Percentiles rank a stretch among this genome's conserved stretches.
These are phyloP conservation scores for Albugo candida DNA, from an alignment of 352 stramenopile genomes.

Conservation along the genomic window DNA sequence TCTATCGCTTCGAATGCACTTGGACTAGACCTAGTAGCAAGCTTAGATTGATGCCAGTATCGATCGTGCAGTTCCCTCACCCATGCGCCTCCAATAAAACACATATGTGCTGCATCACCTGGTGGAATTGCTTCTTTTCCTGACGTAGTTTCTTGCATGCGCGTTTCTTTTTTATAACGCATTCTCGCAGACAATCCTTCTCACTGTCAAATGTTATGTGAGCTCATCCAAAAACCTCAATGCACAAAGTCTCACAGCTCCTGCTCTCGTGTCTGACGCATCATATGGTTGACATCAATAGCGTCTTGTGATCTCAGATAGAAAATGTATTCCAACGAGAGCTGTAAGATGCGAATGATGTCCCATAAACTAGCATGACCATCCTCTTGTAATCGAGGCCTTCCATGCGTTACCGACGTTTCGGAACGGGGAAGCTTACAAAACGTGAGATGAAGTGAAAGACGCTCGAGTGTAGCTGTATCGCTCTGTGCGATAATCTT, in stretches of 20 bases:
- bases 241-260: slow-evolving; percentile 4
- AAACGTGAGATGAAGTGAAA: slow-evolving; percentile 54
- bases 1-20: slow-evolving; percentile 11
- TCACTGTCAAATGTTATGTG: not conserved
- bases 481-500: slow-evolving; percentile 32
- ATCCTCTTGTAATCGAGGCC: too few relatives aligned
- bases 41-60: too few relatives aligned
- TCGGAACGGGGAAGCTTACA: slow-evolving; percentile 19
- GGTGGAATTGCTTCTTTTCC: too few relatives aligned
- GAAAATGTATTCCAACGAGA: slow-evolving; percentile 60
- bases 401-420: slow-evolving; percentile 1
- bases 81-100: too few relatives aligned
- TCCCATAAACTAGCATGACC: slow-evolving; percentile 35
- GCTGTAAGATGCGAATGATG: slow-evolving; percentile 40
- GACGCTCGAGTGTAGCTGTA: slow-evolving; percentile 37
- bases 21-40: slow-evolving; percentile 4
- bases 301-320: slow-evolving; percentile 36
- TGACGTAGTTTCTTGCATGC: too few relatives aligned
- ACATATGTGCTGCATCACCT: too few relatives aligned
- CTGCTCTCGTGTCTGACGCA: slow-evolving; percentile 21
- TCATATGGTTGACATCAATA: slow-evolving; percentile 25
- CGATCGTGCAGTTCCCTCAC: too few relatives aligned
- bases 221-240: not conserved
- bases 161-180: not conserved
- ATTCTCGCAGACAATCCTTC: slow-evolving; percentile 13